A percentile compares a stretch with the other conserved stretches of the same genome.
phyloP scores from a whole-genome alignment of 805 yeast species.

The Candida chilensis region DNA sequence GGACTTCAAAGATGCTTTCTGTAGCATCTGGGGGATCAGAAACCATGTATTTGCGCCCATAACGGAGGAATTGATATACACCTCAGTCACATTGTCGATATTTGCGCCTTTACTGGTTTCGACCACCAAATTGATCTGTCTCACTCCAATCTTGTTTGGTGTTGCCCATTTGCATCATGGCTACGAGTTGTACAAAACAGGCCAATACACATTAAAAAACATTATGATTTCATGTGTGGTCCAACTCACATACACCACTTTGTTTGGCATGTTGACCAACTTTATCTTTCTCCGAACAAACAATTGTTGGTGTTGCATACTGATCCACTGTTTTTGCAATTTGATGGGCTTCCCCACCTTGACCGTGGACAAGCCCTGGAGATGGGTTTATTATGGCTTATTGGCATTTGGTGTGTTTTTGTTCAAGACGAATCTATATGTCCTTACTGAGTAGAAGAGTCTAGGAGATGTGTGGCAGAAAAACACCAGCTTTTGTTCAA shows the following conservation, averaged over 20 bases:
- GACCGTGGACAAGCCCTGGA: background rate
- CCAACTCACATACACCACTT: constrained; percentile 57
- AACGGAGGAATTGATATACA: constrained; percentile 69
- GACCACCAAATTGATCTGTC: constrained; percentile 13
- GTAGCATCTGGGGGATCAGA: constrained; percentile 34
- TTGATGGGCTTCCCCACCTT: constrained; percentile 55
- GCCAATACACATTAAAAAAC: constrained; percentile 11
- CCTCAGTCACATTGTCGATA: constrained; percentile 32
- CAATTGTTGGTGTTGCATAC: constrained; percentile 45
- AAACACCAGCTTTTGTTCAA: too few species aligned
- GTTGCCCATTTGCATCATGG: constrained; percentile 77
- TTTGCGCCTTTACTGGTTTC: constrained; percentile 11
- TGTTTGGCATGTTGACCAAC: constrained; percentile 65
- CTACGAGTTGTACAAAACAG: constrained; percentile 26
- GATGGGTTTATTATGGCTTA: background rate
- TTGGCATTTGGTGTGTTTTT: background rate
- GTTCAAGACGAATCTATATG: background rate
- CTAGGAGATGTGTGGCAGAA: too few species aligned
- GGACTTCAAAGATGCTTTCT: constrained; percentile 11
- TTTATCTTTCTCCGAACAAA: constrained; percentile 41
- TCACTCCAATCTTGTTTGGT: constrained; percentile 63
- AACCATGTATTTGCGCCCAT: constrained; percentile 64
- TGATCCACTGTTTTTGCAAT: constrained; percentile 63
- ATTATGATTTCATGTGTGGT: constrained; percentile 28
- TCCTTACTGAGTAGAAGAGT: background rate